These are phyloP conservation scores for Lophiotrema nucula DNA, from an alignment of 495 filamentous ascomycete species.

Conservation along the genomic window DNA sequence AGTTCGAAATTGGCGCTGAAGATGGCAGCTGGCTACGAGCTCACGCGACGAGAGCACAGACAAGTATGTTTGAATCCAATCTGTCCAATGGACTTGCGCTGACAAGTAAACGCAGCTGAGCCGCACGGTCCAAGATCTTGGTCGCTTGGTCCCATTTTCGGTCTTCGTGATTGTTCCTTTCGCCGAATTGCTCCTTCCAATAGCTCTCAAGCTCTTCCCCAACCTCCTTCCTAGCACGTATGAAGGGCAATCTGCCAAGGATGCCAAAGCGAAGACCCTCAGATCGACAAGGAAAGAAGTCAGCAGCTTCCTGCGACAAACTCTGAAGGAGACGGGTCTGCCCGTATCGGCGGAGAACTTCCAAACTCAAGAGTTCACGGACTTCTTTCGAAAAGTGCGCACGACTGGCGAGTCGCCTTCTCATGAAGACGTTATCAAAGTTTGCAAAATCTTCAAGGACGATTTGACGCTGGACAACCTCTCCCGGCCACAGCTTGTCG, in stretches of 20 bases:
- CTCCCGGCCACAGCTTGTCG: constrained; percentile 91
- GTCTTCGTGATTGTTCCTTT: constrained; percentile 97
- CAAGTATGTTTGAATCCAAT: constrained; percentile 52
- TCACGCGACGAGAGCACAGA: constrained; percentile 87
- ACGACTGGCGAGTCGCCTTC: constrained; percentile 87
- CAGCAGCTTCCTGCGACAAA: constrained; percentile 84
- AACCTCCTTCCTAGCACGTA: constrained; percentile 97
- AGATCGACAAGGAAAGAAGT: constrained; percentile 91
- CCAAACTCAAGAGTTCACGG: constrained; percentile 91
- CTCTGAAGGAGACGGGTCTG: constrained; percentile 86
- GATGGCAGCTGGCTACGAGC: constrained; percentile 97
- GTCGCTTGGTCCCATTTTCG: constrained; percentile 90
- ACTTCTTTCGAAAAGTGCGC: constrained; percentile 91
- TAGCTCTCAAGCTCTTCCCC: constrained; percentile 92
- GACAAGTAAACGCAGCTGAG: constrained; percentile 57
- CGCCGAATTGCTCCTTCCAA: constrained; percentile 88
- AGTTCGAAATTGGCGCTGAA: constrained; percentile 86
- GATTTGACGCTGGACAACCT: constrained; percentile 97
- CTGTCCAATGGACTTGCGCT: not conserved
- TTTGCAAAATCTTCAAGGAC: constrained; percentile 99
- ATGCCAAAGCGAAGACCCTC: constrained; percentile 78
- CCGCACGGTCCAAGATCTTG: constrained; percentile 90
- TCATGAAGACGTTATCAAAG: constrained; percentile 89
- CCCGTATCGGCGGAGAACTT: constrained; percentile 82
- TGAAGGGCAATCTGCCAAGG: constrained; percentile 85